Evolutionary conservation across 1,139 yeast species (phyloP).

Genomic region (Blastobotrys illinoisensis): DNA sequence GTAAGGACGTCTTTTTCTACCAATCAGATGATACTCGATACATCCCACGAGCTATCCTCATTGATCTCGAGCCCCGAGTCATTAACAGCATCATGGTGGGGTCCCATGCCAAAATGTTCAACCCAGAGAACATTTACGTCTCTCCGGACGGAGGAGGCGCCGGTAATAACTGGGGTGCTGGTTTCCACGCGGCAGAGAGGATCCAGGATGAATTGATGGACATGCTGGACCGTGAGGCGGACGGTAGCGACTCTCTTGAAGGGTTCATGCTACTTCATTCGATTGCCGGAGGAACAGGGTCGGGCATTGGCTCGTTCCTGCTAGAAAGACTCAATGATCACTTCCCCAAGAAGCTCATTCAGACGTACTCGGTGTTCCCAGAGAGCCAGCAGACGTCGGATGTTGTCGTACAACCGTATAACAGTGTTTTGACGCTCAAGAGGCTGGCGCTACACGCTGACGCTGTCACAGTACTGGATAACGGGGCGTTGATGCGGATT

Average conservation of each 20-base stretch:
- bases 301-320: slow-evolving; percentile 84
- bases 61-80: slow-evolving; percentile 91
- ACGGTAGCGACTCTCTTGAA: slow-evolving; percentile 82
- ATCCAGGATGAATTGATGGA: slow-evolving; percentile 70
- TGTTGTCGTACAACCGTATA: slow-evolving; percentile 96
- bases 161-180: slow-evolving; percentile 93
- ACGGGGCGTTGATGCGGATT: slow-evolving; percentile 70
- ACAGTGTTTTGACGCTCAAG: slow-evolving; percentile 73
- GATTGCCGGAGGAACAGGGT: slow-evolving; percentile 98
- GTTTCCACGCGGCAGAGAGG: slow-evolving; percentile 69
- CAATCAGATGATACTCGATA: slow-evolving; percentile 69
- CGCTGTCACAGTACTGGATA: slow-evolving; percentile 82
- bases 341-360: slow-evolving; percentile 74
- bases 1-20: slow-evolving; percentile 81
- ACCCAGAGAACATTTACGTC: slow-evolving; percentile 76
- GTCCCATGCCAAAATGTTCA: slow-evolving; percentile 60
- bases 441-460: slow-evolving; percentile 81
- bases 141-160: slow-evolving; percentile 76
- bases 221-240: slow-evolving; percentile 85
- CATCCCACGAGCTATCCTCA: slow-evolving; percentile 79
- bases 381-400: slow-evolving; percentile 62
- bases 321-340: slow-evolving; percentile 76
- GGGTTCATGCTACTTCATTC: slow-evolving; percentile 90
- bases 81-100: slow-evolving; percentile 56
- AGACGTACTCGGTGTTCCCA: slow-evolving; percentile 86